phyloP scores from a whole-genome alignment of 1,139 yeast genomes.

The Candida frijolesensis region DNA sequence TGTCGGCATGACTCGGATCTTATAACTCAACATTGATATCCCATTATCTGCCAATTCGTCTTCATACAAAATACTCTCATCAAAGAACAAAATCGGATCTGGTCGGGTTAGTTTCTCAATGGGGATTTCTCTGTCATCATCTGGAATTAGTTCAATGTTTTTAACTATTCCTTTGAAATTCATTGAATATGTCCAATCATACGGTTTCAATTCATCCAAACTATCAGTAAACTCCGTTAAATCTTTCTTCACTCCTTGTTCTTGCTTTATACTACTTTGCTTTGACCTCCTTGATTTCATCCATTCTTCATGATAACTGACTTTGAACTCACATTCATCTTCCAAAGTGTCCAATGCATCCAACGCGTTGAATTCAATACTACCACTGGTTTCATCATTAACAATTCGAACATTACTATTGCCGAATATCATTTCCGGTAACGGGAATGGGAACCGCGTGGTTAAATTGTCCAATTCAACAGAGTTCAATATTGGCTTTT shows the following conservation, averaged over 20 bases:
- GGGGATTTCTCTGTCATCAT: constrained; percentile 53
- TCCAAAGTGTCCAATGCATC: constrained; percentile 77
- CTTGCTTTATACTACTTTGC: constrained; percentile 27
- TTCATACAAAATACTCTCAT: constrained; percentile 85
- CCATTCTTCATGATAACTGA: constrained; percentile 92
- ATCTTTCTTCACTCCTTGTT: constrained; percentile 29
- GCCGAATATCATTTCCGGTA: constrained; percentile 99
- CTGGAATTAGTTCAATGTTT: constrained; percentile 21
- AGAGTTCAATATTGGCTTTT: constrained; percentile 77
- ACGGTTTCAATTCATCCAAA: constrained; percentile 60
- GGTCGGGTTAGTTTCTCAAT: constrained; percentile 66
- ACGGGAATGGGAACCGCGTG: constrained; percentile 67
- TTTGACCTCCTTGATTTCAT: constrained; percentile 57
- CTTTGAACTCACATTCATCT: constrained; percentile 47
- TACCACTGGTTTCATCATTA: constrained; percentile 17
- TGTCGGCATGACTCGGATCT: constrained; percentile 87
- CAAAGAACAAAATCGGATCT: constrained; percentile 87
- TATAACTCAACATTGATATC: constrained; percentile 71
- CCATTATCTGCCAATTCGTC: constrained; percentile 98
- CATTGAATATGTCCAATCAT: constrained; percentile 96
- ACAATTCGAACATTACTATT: constrained; percentile 65
- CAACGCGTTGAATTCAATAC: constrained; percentile 68
- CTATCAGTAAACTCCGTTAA: constrained; percentile 41
- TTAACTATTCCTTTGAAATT: constrained; percentile 64
- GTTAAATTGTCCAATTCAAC: constrained; percentile 67